Evolutionary conservation across 202 grass and related monocot species (phyloP), one percentile per base, ranked within the genome.

Genomic region (Panicum hallii): DNA sequence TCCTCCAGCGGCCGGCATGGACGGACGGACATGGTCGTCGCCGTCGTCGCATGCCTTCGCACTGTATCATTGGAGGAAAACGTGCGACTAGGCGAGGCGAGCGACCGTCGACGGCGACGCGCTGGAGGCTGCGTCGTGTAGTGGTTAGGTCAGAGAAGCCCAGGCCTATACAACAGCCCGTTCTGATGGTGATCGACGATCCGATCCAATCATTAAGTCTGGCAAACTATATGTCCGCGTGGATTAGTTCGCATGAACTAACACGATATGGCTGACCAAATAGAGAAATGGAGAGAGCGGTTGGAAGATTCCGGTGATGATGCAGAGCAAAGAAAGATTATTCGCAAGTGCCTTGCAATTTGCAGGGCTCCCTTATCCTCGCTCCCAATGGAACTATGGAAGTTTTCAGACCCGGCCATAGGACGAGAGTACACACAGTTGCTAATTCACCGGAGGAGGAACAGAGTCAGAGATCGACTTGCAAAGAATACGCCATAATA

Each of bases 51-150:
- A 34, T n/a, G 4, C 55, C 20, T 64, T 4, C 2, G 20, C 12
- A 36, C 44, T 58, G 36, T 32, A 58, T 43, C 48, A 45, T 56
- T 58, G 7, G 56, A 44, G 68, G 6, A 78, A 90, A 82, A 82
- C 36, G 72, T 76, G 83, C 52, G 50, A 28, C 50, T 4, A 68
- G 34, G 36, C 34, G 7, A 84, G 23, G n/a, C 46, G 61, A 84
- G 71, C 82, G 38, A 50, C 7, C 42, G 42, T 3, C 46, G 56
- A 19, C 34, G 79, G 1, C 46, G 56, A 19, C 34, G 79, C 11
- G 22, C 11, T 11, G 28, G n/a, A n/a, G 60, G 15, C 54, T 78
- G 16, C 16, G 22, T 70, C 52, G 52, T 77, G 1, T 23, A 7
- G 9, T 23, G 23, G 30, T 75, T 52, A 12, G 56, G 64, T 26